Base-by-base conservation (phyloP, 2,329 filamentous ascomycete species). In the Talaromyces rugulosus region DNA sequence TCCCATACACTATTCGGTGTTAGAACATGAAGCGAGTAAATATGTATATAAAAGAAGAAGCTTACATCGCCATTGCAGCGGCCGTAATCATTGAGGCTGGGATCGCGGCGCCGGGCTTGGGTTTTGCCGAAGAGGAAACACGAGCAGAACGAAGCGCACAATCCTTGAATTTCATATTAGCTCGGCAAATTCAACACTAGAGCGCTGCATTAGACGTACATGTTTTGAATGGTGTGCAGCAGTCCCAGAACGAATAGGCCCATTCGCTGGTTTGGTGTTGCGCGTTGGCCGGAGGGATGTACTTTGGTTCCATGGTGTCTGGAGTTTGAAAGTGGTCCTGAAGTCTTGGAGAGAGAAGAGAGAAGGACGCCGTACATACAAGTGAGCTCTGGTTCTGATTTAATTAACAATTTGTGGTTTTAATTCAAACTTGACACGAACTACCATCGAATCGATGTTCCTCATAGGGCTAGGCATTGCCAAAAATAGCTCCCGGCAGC, bases 121-220 rank as follows among this genome's bases (percentile, higher is more conserved):
- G 69, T 72, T 61, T 68, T 70, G 55, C 74, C 74, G 62, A 68
- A 72, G 16, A 75, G 67, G 42, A 69, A 66, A 63, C 74, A 75
- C 28, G 73, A 69, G 16, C 66, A 70, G 62, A 67, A 75, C 47
- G 55, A 69, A 52, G 62, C 66, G 31, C 69, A 57, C 55, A 71
- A 64, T 62, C 71, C 74, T 75, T 53, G 30, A 42, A 27, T 44
- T 34, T 44, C 34, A 28, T 61, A 27, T 47, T 47, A 47, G 44
- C 8, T 5, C n/a, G 18, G 11, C 16, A 59, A 23, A 3, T 27
- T 9, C 28, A 44, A 40, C 58, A 14, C 62, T 18, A 50, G 28
- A 11, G 31, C 16, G 28, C 56, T 36, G 33, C 42, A 27, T 44
- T 34, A 40, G 50, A n/a, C 67, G 54, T 62, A 75, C 74, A 76